Evolutionary conservation across 2,329 filamentous ascomycete genomes (phyloP), one percentile per base, ranked within the genome.

Genomic region (Meredithiella fracta): DNA sequence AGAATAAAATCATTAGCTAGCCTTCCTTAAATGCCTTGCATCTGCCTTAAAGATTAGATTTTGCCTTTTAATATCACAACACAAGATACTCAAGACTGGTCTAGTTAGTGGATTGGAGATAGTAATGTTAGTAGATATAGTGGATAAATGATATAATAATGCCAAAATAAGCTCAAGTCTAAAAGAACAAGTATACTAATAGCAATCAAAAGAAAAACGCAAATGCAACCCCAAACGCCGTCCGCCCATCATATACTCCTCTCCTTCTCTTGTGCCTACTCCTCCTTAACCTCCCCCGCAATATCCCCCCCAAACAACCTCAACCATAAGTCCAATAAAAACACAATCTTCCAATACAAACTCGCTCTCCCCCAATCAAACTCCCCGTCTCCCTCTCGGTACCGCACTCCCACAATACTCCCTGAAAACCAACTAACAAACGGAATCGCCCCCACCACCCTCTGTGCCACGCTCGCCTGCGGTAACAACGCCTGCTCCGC

Each of bases 341-440:
- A 83, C 62, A 83, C 78, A 47, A 83, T 63, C 66, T 78, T 79
- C 80, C 80, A 84, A 68, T 83, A 84, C 59, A 83, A 67, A 59
- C 79, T 83, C 9, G 80, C 80, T 49, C 70, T 70, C 44, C 78
- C 78, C 73, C 82, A 85, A 67, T 96, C 90, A 62, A 95, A 90
- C 44, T 80, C 80, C 57, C 86, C 86, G 47, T 76, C 88, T 84
- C 54, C 76, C 83, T 44, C 83, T 75, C 6, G 86, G 86, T 40
- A 91, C 80, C 65, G 84, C 77, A 64, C 80, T 81, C 4, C 86
- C 63, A 91, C 89, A 67, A 90, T 80, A 62, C 72, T 80, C 60
- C 71, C 81, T 49, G 79, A 81, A 64, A 89, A 83, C 80, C 83
- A 88, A 62, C 77, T 78, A 59, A 88, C 69, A 59, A 88, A 74